Conservation (phyloP, 148 eudicot species). For the Amaranthus palmeri region DNA sequence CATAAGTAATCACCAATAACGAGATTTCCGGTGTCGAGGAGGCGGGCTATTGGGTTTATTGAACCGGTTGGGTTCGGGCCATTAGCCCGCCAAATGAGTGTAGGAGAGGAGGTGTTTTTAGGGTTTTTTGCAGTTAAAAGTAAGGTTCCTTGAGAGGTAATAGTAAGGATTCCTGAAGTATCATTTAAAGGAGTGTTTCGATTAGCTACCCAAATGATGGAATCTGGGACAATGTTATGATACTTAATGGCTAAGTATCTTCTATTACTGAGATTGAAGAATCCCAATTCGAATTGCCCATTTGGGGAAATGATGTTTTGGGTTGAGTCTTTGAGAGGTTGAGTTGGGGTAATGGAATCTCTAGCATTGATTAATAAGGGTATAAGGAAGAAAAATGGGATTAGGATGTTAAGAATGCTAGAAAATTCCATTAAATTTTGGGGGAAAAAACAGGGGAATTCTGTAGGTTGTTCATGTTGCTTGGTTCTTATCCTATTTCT, state of each 20-base stretch:
- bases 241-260: constrained; percentile 7
- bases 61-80: neutral
- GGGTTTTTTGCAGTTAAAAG: neutral
- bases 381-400: neutral
- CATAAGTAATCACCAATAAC: constrained; percentile 4
- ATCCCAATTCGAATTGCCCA: constrained; percentile 1
- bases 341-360: neutral
- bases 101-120: neutral
- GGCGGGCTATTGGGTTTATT: constrained; percentile 1
- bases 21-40: constrained; percentile 8
- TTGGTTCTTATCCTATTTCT: too few relatives aligned
- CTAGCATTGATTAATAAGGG: neutral
- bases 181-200: neutral
- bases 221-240: neutral
- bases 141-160: neutral
- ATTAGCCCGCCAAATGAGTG: neutral
- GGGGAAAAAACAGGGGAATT: too few relatives aligned
- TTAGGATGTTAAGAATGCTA: neutral
- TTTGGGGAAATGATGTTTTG: neutral
- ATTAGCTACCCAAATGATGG: constrained; percentile 8
- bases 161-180: neutral
- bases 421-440: neutral
- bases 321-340: neutral
- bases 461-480: too few relatives aligned
- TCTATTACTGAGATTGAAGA: neutral